Conservation (phyloP, 2,329 filamentous ascomycete genomes). For the Diaporthe caulivora region DNA sequence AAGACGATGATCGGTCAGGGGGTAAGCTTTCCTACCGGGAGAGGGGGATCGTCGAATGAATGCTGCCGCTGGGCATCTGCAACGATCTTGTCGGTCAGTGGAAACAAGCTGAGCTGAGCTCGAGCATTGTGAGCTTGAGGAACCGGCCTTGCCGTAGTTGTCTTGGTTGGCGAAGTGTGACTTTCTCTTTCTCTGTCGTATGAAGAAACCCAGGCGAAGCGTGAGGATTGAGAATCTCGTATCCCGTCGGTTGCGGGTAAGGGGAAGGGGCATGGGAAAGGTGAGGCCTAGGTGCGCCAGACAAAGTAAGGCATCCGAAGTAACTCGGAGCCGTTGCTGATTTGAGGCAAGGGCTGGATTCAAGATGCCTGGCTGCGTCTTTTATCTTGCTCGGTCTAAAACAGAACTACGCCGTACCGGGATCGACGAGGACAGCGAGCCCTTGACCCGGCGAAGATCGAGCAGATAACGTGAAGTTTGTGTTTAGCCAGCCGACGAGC, state of each 20-base stretch:
- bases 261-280: background rate
- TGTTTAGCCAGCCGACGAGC: background rate
- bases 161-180: background rate
- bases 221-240: slow-evolving; percentile 1
- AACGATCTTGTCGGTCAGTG: background rate
- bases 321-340: slow-evolving; percentile 18
- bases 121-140: background rate
- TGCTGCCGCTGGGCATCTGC: background rate
- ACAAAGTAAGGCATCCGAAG: slow-evolving; percentile 7
- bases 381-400: slow-evolving; percentile 20
- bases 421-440: background rate
- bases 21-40: background rate
- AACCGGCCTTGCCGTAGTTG: background rate
- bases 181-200: background rate
- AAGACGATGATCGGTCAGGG: background rate
- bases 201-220: background rate
- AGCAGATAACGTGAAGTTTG: slow-evolving; percentile 12
- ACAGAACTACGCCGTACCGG: slow-evolving; percentile 11
- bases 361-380: slow-evolving; percentile 1
- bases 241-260: background rate
- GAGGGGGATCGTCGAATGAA: background rate
- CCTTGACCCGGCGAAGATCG: slow-evolving; percentile 23
- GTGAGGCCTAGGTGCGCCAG: background rate
- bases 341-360: slow-evolving; percentile 12
- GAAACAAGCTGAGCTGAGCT: background rate